Base-by-base conservation (phyloP, 305 asterid genomes). In the Rubia peregrina region DNA sequence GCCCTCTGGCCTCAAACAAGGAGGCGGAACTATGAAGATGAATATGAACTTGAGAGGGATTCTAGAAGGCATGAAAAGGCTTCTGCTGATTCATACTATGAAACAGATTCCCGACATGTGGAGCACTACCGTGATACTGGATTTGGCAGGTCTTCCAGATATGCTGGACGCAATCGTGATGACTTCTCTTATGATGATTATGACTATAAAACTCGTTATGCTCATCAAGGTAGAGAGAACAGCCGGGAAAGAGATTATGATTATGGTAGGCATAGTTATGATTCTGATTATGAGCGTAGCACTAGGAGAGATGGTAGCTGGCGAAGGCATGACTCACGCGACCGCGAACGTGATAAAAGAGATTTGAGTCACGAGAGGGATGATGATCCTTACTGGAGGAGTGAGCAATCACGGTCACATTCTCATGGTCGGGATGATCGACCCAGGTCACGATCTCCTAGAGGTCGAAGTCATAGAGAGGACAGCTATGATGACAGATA, bases 201-300 rank as follows among this genome's bases (percentile, higher is more conserved):
- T 83, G 97, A 86, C 79, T 83, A 88, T 78, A 85, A 84, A 80
- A 77, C 89, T 75, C 93, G 90, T 75, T 74, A 70, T 77, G 66
- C 89, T 13, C 90, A 83, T 80, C 86, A 80, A 49, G 84, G 86
- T 78, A 82, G 91, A 84, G 96, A 91, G 80, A 85, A 80, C 61
- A 91, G 95, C 83, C 88, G 87, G 70, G 97, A 94, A 76, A 89
- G 86, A 73, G 96, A 88, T 83, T 83, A 85, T 74, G 96, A 89
- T 79, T 85, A 91, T 53, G 90, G 91, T 61, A 83, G 90, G 74
- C 88, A 79, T 53, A 87, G 96, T 80, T 88, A 90, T 80, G 98
- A 94, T 81, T 89, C 98, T 73, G 98, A 94, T 75, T 86, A 91
- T 84, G 98, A 94, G 22, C 83, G 90, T 64, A 85, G 95, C 71